Evolutionary conservation across 306 rosid genomes (phyloP).

Genomic region (Arachis hypogaea): DNA sequence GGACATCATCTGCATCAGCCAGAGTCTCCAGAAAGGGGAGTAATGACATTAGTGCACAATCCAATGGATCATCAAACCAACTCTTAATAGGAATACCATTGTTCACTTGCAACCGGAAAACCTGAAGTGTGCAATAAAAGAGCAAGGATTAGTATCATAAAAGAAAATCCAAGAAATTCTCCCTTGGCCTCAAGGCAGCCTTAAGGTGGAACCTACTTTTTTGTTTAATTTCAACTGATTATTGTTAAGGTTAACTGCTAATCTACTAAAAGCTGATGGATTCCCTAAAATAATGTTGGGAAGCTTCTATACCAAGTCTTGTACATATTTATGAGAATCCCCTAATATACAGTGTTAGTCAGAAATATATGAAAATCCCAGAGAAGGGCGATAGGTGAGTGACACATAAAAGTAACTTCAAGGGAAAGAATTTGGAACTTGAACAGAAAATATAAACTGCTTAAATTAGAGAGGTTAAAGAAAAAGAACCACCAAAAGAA

Average conservation of each 20-base stretch:
- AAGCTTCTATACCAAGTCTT: constrained; percentile 14
- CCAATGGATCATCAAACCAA: constrained; percentile 97
- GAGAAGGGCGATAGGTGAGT: not conserved
- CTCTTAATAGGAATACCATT: constrained; percentile 99
- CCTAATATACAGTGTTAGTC: constrained; percentile 1
- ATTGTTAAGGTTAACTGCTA: constrained; percentile 10
- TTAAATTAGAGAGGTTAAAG: constrained; percentile 11
- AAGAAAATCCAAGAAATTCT: constrained; percentile 25
- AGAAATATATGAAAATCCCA: constrained; percentile 9
- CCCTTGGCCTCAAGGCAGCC: constrained; percentile 7
- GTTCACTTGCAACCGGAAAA: constrained; percentile 94
- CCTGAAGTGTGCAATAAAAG: constrained; percentile 67
- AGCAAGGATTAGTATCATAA: constrained; percentile 41
- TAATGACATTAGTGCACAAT: constrained; percentile 80
- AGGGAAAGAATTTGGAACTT: constrained; percentile 22
- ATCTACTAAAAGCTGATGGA: not conserved
- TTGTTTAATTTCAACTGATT: not conserved
- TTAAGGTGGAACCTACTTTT: not conserved
- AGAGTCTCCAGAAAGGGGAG: constrained; percentile 96
- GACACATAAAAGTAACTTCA: constrained; percentile 4
- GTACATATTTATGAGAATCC: constrained; percentile 1
- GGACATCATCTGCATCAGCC: constrained; percentile 93
- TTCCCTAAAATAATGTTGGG: constrained; percentile 6
- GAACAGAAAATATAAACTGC: constrained; percentile 8
- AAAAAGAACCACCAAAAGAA: constrained; percentile 31